Evolutionary conservation across 441 rosid species (phyloP), one percentile per base, ranked within the genome.

Genomic region (Pelargonium cotyledonis): DNA sequence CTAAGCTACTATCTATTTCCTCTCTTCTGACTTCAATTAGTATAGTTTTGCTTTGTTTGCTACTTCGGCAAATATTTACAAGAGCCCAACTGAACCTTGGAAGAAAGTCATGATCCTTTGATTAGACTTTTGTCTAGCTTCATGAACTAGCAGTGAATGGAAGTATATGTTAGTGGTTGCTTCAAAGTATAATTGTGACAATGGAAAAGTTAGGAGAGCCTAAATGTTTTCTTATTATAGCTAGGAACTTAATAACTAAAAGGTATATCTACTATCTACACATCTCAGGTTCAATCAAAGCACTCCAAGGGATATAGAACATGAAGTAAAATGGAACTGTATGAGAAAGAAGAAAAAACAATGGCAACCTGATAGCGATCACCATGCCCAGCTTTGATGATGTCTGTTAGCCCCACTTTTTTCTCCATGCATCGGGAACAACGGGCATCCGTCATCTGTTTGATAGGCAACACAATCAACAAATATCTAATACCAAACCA

Each of bases 311-410:
- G 60, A 53, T 19, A 53, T 53, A 19, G 60, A 5, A 19, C 21
- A n/a, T 47, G 60, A 53, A 53, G 9, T 6, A 53, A 8, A 46
- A 8, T 46, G 14, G 11, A 46, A 46, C 51, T 46, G 51, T 14
- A 46, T 5, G 51, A 46, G 51, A 2, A 7, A 6, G 60, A 5
- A 53, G 16, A 2, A 53, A 35, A 53, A 53, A 53, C 5, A 19
- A 53, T 16, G 60, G 10, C 7, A 53, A 94, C 99, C 97, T 94
- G 92, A 73, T 95, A 95, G 72, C 97, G 92, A 76, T 85, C 97
- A 57, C 94, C 94, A 70, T 85, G 96, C 65, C 99, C 97, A 61
- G 96, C 97, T 81, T 91, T 97, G 77, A 95, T 95, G 67, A 95
- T 90, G 77, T 95, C 99, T 78, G 88, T 82, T 66, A 90, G 73